Percentiles rank a stretch among this genome's conserved stretches.
These are phyloP conservation scores for Cercospora sp. DNA, from an alignment of 2,329 filamentous ascomycete genomes.

Conservation along the genomic window DNA sequence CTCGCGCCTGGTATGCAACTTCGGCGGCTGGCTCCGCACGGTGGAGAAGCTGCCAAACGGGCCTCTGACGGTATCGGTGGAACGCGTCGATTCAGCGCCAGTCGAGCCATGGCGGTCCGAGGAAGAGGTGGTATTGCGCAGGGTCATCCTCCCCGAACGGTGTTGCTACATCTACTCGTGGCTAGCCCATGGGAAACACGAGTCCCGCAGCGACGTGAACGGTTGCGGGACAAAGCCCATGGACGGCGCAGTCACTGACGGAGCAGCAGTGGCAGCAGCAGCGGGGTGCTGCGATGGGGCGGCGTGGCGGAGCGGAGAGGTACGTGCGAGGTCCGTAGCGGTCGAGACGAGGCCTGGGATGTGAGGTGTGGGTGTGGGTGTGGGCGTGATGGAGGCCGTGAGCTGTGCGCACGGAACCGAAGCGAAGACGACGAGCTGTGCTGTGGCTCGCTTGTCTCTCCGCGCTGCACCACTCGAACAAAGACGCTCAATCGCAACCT, in stretches of 20 bases:
- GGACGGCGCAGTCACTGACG: neutral
- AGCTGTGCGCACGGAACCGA: neutral
- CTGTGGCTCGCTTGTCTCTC: neutral
- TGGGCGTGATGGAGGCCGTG: neutral
- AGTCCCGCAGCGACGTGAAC: slow-evolving; percentile 13
- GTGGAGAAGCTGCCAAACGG: slow-evolving; percentile 33
- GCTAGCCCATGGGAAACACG: slow-evolving; percentile 20
- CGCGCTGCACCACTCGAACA: neutral
- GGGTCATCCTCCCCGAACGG: slow-evolving; percentile 25
- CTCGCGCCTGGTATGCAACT: slow-evolving; percentile 46
- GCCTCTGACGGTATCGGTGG: slow-evolving; percentile 65
- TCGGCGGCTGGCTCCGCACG: slow-evolving; percentile 28
- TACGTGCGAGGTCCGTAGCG: neutral
- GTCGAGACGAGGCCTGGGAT: neutral
- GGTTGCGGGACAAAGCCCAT: neutral
- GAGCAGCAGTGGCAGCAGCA: neutral
- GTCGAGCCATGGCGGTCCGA: slow-evolving; percentile 65
- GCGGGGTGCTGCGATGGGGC: neutral
- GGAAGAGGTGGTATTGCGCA: slow-evolving; percentile 35
- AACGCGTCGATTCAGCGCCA: slow-evolving; percentile 66
- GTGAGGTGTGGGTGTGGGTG: neutral
- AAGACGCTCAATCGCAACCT: neutral
- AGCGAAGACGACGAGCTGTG: neutral
- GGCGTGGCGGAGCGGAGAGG: neutral
- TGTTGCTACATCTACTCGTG: slow-evolving; percentile 11